Evolutionary conservation across 345 rosid genomes (phyloP), one percentile per base, ranked within the genome.

Genomic region (Lagerstroemia speciosa): DNA sequence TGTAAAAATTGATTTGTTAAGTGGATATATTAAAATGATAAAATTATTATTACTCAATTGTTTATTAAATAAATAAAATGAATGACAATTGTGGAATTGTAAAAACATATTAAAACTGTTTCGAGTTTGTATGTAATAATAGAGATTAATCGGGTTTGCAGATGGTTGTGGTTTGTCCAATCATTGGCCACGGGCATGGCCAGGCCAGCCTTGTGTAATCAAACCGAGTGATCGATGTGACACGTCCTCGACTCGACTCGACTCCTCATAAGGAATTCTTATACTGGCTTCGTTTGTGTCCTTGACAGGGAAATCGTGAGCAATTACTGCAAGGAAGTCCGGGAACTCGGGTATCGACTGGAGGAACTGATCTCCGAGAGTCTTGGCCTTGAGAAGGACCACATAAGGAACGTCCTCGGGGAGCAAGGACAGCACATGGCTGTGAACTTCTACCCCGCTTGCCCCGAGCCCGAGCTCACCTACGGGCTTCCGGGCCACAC

Each of bases 401-500:
- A 77, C 71, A 69, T 90, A 57, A 78, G 76, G 63, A 61, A 80
- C 0, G 83, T 80, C 2, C 55, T 88, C 32, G 96, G 97, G 5
- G 93, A 86, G n/a, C 97, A 93, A 73, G 98, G 93, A 8, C 98
- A 93, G 74, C 97, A 90, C 75, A 93, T 93, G 98, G 96, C 98
- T 19, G 80, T 93, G 5, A 93, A 93, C 78, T 93, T 75, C 62
- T 93, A 93, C 73, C 98, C 98, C 6, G 91, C 90, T 7, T 93
- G 98, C 73, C 98, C 98, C 5, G 70, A 88, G 70, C 98, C 98
- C 22, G 98, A 93, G 36, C 83, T 93, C 12, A 93, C 98, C 38
- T 90, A 84, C 64, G 98, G 98, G 16, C 79, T 93, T 67, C 98
- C 97, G 7, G 88, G 80, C 32, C 98, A 93, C 71, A 90, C 98